Base-by-base conservation (phyloP, 495 filamentous ascomycete genomes). In the Penicillium robsamsonii region DNA sequence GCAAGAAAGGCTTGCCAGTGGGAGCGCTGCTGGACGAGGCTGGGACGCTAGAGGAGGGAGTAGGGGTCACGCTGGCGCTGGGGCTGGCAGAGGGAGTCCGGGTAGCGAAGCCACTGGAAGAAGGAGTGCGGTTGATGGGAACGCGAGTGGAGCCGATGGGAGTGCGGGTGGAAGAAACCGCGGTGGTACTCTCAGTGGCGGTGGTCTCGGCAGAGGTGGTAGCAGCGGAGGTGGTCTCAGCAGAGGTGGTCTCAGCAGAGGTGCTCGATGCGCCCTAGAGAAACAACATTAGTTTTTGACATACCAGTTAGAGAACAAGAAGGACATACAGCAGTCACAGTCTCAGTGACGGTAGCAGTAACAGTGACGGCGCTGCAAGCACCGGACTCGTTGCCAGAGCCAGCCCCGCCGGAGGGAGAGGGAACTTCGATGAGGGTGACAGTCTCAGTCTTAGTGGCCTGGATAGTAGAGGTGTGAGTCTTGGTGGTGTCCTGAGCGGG, bases 81-180 rank as follows among this genome's bases (percentile, higher is more conserved):
- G 78, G 74, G 56, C 72, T 71, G 24, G 70, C 72, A 24, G 70
- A 71, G 42, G 73, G 64, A 15, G 69, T 57, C 40, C 65, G 66
- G 56, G 59, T 73, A 45, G 63, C 65, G 54, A 62, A 62, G 44
- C 67, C 64, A 60, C 68, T 62, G 63, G 59, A 58, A 58, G 61
- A 59, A 37, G 57, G 35, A 38, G 52, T 54, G 52, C 52, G 52
- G 31, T 31, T 54, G 42, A 38, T 22, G 27, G 50, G 40, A 35
- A 30, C 52, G 42, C 55, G 56, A 40, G 70, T 62, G 29, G 73
- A 79, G 61, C 76, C 76, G 62, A 56, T 61, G 61, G 58, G 69
- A 51, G 70, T 69, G 50, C 56, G 49, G 58, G 59, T 27, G 25
- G 25, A 27, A 3, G 56, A 62, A 46, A 60, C 66, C 30, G 60